phyloP scores from a whole-genome alignment of 495 filamentous ascomycete species.

The Aspergillus sclerotiicarbonarius region DNA sequence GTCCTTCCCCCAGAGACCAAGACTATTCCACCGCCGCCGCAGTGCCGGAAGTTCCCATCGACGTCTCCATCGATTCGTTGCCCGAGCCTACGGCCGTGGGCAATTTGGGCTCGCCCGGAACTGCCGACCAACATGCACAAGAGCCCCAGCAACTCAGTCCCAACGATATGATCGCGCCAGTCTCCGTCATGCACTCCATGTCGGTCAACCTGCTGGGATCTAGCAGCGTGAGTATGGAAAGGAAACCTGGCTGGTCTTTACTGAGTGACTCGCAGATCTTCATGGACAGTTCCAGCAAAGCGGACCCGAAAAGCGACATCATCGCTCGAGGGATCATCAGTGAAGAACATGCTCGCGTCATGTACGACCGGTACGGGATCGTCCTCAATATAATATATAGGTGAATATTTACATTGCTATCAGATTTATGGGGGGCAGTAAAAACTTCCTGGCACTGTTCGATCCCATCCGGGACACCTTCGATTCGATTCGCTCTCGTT shows the following conservation, averaged over 20 bases:
- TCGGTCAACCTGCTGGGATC: conserved; percentile 42
- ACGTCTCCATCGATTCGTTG: conserved; percentile 30
- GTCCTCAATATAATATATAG: neutral
- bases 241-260: neutral
- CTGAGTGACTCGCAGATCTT: conserved; percentile 28
- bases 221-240: conserved; percentile 26
- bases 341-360: conserved; percentile 38
- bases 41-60: conserved; percentile 22
- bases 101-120: conserved; percentile 26
- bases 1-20: conserved; percentile 30
- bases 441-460: conserved; percentile 40
- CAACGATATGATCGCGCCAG: conserved; percentile 44
- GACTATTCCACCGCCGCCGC: conserved; percentile 31
- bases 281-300: conserved; percentile 33
- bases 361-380: conserved; percentile 39
- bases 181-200: conserved; percentile 42
- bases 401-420: neutral
- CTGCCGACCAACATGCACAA: conserved; percentile 27
- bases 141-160: conserved; percentile 43
- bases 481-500: conserved; percentile 43
- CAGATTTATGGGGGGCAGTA: conserved; percentile 41
- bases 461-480: conserved; percentile 46
- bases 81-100: conserved; percentile 24
- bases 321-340: conserved; percentile 41
- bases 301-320: conserved; percentile 35